Percentiles rank a stretch among this genome's conserved stretches.
phyloP scores from a whole-genome alignment of 306 rosid genomes.

The Fragaria nilgerrensis region DNA sequence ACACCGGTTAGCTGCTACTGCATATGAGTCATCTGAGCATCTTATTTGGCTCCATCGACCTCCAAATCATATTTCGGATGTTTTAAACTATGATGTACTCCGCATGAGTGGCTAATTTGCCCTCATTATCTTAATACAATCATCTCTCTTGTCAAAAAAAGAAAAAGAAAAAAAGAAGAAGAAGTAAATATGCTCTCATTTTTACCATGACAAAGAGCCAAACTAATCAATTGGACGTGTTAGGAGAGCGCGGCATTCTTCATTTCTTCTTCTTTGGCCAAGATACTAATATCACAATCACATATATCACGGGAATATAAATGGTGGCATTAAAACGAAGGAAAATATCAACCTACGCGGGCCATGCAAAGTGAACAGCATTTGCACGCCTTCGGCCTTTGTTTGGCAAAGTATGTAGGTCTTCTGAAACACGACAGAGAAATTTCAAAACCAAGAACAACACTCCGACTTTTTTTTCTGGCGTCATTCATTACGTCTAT shows the following conservation, averaged over 20 bases:
- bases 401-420: neutral
- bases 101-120: too few relatives aligned
- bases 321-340: neutral
- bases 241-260: neutral
- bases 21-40: too few relatives aligned
- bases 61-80: too few relatives aligned
- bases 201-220: neutral
- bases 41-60: too few relatives aligned
- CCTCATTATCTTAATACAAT: too few relatives aligned
- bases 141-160: too few relatives aligned
- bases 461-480: slow-evolving; percentile 16
- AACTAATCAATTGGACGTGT: neutral
- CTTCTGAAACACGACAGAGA: neutral
- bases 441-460: slow-evolving; percentile 16
- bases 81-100: too few relatives aligned
- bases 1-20: too few relatives aligned
- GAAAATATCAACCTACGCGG: neutral
- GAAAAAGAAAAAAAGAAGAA: too few relatives aligned
- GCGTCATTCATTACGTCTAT: slow-evolving; percentile 34
- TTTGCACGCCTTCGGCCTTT: neutral
- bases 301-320: neutral
- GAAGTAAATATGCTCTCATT: neutral
- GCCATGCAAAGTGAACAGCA: neutral
- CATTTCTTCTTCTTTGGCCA: neutral
- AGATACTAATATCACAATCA: neutral